phyloP scores from a whole-genome alignment of 2,329 filamentous ascomycete species.

The Sporothrix inflata region DNA sequence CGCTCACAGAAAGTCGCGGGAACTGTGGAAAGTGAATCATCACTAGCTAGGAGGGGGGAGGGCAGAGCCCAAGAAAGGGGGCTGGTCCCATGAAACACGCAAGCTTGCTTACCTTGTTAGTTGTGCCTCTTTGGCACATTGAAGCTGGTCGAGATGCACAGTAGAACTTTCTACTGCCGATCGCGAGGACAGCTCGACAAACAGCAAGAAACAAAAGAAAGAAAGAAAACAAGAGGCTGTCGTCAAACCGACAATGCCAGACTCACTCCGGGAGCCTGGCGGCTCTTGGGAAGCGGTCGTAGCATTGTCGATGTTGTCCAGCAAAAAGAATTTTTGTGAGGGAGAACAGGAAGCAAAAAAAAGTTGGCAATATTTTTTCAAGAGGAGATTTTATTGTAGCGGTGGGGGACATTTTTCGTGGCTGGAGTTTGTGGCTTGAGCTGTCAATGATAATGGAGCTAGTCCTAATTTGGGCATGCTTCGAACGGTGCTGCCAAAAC shows the following conservation, averaged over 20 bases:
- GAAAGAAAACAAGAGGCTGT: not conserved
- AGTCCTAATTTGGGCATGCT: not conserved
- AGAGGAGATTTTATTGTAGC: conserved; percentile 26
- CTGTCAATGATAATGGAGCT: not conserved
- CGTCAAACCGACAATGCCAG: not conserved
- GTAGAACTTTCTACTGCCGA: conserved; percentile 7
- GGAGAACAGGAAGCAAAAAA: conserved; percentile 18
- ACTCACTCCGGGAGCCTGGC: not conserved
- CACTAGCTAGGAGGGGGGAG: conserved; percentile 43
- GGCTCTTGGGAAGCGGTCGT: not conserved
- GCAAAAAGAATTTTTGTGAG: conserved; percentile 24
- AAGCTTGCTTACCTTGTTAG: conserved; percentile 13
- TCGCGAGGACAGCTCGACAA: not conserved
- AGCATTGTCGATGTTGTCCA: conserved; percentile 15
- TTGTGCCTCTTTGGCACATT: not conserved
- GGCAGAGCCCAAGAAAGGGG: not conserved
- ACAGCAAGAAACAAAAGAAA: not conserved
- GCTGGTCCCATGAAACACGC: not conserved
- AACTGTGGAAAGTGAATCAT: conserved; percentile 64
- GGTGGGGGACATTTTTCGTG: conserved; percentile 14
- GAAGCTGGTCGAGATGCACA: not conserved
- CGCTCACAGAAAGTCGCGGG: conserved; percentile 63
- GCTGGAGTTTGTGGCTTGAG: conserved; percentile 26
- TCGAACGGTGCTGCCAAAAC: conserved; percentile 17
- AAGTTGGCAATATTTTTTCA: conserved; percentile 16